Evolutionary conservation across 2,329 filamentous ascomycete species (phyloP).

Genomic region (Talaromyces sp.): DNA sequence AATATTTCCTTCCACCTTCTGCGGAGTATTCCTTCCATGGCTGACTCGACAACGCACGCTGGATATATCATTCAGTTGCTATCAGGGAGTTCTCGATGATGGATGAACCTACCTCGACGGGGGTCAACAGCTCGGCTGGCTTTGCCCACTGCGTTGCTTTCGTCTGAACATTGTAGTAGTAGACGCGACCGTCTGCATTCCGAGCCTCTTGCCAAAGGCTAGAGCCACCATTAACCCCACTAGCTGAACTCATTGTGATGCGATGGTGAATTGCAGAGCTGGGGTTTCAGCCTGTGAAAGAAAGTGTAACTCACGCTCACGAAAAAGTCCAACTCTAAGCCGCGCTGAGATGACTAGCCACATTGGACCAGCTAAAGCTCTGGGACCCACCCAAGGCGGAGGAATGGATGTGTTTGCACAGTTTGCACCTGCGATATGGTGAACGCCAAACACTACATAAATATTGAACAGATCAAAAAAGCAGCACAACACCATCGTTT

Average conservation of each 20-base stretch:
- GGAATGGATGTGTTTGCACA: constrained; percentile 5
- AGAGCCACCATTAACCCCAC: constrained; percentile 52
- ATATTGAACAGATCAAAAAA: not conserved
- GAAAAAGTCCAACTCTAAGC: constrained; percentile 11
- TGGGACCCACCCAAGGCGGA: not conserved
- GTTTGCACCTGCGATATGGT: not conserved
- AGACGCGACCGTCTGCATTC: constrained; percentile 75
- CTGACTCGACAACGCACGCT: constrained; percentile 76
- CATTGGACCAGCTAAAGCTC: constrained; percentile 8
- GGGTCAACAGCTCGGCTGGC: constrained; percentile 81
- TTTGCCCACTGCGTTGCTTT: constrained; percentile 93
- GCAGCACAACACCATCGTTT: not conserved
- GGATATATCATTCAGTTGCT: constrained; percentile 16
- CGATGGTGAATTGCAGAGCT: not conserved
- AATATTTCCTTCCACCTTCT: constrained; percentile 85
- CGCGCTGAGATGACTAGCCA: constrained; percentile 14
- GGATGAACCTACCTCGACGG: constrained; percentile 63
- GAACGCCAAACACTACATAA: not conserved
- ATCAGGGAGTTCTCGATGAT: not conserved
- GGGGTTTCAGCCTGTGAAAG: not conserved
- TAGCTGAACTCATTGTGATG: constrained; percentile 51
- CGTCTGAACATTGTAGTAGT: constrained; percentile 85
- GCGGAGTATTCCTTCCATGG: constrained; percentile 92
- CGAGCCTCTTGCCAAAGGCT: constrained; percentile 75
- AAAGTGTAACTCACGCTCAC: not conserved